Evolutionary conservation across 495 filamentous ascomycete genomes (phyloP).

Genomic region (Parachaetomium inaequale): DNA sequence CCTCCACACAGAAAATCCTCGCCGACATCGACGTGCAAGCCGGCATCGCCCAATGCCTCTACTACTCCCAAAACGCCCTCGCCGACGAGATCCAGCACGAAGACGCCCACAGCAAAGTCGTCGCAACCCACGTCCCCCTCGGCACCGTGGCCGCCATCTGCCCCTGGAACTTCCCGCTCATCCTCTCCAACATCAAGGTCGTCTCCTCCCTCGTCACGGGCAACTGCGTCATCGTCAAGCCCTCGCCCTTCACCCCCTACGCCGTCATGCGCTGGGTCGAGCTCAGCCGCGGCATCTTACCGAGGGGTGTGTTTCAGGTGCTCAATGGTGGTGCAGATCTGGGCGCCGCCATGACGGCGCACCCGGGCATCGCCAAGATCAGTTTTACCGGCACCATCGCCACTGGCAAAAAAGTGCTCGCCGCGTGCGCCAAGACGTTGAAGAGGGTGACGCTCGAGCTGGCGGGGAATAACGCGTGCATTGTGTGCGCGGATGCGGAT

Average conservation of each 20-base stretch:
- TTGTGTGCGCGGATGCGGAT: conserved; percentile 64
- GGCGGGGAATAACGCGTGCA: conserved; percentile 67
- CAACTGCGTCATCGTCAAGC: conserved; percentile 62
- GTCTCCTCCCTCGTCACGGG: conserved; percentile 56
- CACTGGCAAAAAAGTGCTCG: conserved; percentile 63
- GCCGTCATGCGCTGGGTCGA: conserved; percentile 61
- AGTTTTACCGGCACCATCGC: conserved; percentile 64
- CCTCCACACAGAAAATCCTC: no score
- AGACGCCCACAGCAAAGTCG: conserved; percentile 43
- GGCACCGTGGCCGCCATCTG: conserved; percentile 53
- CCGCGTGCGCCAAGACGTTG: conserved; percentile 55
- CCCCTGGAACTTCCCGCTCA: conserved; percentile 65
- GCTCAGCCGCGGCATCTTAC: conserved; percentile 57
- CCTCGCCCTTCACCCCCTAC: conserved; percentile 65
- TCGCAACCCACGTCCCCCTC: conserved; percentile 50
- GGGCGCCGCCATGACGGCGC: conserved; percentile 54
- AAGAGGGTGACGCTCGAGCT: conserved; percentile 53
- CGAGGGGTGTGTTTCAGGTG: conserved; percentile 63
- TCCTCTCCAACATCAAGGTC: conserved; percentile 54
- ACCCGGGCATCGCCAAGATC: conserved; percentile 63
- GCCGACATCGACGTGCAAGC: conserved; percentile 30
- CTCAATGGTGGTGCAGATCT: conserved; percentile 64
- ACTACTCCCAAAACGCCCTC: conserved; percentile 36
- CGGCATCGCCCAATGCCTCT: conserved; percentile 25
- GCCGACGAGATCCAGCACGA: conserved; percentile 50